Evolutionary conservation across 305 asterid genomes (phyloP).

Genomic region (Lippia alba): DNA sequence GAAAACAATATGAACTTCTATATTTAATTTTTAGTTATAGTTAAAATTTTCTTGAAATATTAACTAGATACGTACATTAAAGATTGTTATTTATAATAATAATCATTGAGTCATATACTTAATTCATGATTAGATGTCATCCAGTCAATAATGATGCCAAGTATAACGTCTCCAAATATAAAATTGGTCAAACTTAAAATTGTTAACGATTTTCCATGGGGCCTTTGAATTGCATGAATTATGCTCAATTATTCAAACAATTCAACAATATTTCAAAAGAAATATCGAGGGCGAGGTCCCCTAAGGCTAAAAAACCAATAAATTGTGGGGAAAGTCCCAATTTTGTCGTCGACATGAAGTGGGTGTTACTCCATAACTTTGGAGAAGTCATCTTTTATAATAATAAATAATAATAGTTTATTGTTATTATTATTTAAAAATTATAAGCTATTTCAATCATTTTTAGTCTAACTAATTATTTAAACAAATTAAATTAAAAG

Average conservation of each 20-base stretch:
- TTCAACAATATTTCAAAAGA: background rate
- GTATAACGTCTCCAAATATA: background rate
- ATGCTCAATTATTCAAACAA: slow-evolving; percentile 18
- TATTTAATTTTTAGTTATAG: too few relatives aligned
- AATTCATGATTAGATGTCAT: background rate
- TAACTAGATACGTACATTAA: too few relatives aligned
- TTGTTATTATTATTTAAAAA: too few relatives aligned
- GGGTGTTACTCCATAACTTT: slow-evolving; percentile 9
- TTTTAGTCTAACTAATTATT: background rate
- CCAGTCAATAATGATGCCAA: slow-evolving; percentile 17
- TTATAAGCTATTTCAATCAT: background rate
- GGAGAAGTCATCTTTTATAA: background rate
- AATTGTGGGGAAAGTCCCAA: background rate
- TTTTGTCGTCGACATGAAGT: too few relatives aligned
- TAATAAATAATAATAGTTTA: too few relatives aligned
- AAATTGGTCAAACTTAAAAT: slow-evolving; percentile 6
- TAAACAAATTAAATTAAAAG: background rate
- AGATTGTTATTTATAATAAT: background rate
- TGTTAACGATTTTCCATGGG: background rate
- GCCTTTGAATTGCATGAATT: background rate
- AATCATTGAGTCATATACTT: background rate
- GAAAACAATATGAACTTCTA: too few relatives aligned
- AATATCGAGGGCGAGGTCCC: background rate
- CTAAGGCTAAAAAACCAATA: background rate
- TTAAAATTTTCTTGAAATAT: too few relatives aligned